Evolutionary conservation across 768 basidiomycete genomes (phyloP).

Genomic region (Collybia nuda): DNA sequence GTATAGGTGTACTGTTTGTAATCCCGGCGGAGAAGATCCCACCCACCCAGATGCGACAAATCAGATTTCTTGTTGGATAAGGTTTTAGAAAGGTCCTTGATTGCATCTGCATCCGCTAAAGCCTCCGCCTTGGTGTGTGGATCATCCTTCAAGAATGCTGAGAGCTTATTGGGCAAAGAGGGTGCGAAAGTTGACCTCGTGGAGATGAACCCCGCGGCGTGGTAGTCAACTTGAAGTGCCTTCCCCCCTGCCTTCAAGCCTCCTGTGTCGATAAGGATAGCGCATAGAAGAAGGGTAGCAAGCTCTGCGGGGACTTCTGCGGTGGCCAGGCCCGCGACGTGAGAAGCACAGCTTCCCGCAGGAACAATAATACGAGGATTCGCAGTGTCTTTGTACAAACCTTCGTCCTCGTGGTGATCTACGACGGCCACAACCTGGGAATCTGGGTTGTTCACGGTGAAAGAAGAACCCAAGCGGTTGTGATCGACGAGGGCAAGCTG

Average conservation of each 20-base stretch:
- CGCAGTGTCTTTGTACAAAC: slow-evolving; percentile 54
- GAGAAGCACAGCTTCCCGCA: slow-evolving; percentile 81
- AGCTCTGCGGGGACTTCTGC: slow-evolving; percentile 55
- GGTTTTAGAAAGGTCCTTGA: slow-evolving; percentile 47
- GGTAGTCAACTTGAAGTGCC: slow-evolving; percentile 61
- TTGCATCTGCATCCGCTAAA: slow-evolving; percentile 36
- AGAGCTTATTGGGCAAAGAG: slow-evolving; percentile 20
- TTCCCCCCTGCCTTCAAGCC: slow-evolving; percentile 81
- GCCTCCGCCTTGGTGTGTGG: slow-evolving; percentile 18
- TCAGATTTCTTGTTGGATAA: slow-evolving; percentile 63
- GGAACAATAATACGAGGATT: slow-evolving; percentile 68
- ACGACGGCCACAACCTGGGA: slow-evolving; percentile 72
- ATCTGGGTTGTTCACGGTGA: slow-evolving; percentile 34
- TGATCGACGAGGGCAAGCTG: slow-evolving; percentile 89
- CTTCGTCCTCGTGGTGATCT: slow-evolving; percentile 93
- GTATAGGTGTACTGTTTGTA: slow-evolving; percentile 83
- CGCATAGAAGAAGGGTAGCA: slow-evolving; percentile 75
- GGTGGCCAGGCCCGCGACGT: slow-evolving; percentile 34
- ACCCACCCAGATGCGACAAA: slow-evolving; percentile 63
- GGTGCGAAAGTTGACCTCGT: slow-evolving; percentile 49
- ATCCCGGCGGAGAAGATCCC: slow-evolving; percentile 88
- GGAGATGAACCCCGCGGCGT: slow-evolving; percentile 64
- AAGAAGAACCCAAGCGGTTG: slow-evolving; percentile 61
- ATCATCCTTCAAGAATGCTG: slow-evolving; percentile 8
- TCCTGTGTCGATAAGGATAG: slow-evolving; percentile 85